A percentile compares a stretch with the other conserved stretches of the same genome.
These are phyloP conservation scores for Beauveria asiatica DNA, from an alignment of 2,329 filamentous ascomycete species.

Conservation along the genomic window DNA sequence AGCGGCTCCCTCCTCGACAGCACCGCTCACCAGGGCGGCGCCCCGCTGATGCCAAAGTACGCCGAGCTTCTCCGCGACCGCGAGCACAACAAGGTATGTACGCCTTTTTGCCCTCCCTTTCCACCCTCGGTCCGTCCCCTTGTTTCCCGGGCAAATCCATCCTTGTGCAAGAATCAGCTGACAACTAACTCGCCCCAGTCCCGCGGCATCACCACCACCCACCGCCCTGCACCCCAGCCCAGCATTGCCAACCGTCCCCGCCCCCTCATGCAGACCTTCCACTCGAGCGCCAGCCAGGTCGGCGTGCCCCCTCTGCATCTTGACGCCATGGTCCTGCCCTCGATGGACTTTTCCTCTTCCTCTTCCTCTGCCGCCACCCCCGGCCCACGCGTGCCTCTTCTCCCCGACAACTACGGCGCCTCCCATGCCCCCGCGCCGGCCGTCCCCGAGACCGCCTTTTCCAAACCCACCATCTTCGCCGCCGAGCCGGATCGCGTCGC, in stretches of 20 bases:
- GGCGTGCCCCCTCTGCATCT: constrained; percentile 32
- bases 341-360: constrained; percentile 22
- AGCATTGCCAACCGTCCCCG: constrained; percentile 36
- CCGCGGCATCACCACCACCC: constrained; percentile 37
- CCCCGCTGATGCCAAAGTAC: constrained; percentile 38
- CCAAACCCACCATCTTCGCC: constrained; percentile 42
- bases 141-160: no score
- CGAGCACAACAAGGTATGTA: constrained; percentile 40
- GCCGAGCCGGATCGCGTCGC: constrained; percentile 45
- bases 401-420: constrained; percentile 48
- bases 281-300: constrained; percentile 38
- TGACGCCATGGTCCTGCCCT: constrained; percentile 46
- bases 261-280: constrained; percentile 58
- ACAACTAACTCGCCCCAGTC: constrained; percentile 15
- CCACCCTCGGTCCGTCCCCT: neutral
- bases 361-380: constrained; percentile 22
- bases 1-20: constrained; percentile 26
- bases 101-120: constrained; percentile 14
- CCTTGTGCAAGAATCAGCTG: constrained; percentile 6
- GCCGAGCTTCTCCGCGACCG: constrained; percentile 35
- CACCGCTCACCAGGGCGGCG: constrained; percentile 27
- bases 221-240: constrained; percentile 38
- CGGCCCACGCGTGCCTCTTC: constrained; percentile 47
- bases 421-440: constrained; percentile 34
- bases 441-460: constrained; percentile 29